Evolutionary conservation across 768 basidiomycete genomes (phyloP).

Genomic region (Pleurotus citrinopileatus): DNA sequence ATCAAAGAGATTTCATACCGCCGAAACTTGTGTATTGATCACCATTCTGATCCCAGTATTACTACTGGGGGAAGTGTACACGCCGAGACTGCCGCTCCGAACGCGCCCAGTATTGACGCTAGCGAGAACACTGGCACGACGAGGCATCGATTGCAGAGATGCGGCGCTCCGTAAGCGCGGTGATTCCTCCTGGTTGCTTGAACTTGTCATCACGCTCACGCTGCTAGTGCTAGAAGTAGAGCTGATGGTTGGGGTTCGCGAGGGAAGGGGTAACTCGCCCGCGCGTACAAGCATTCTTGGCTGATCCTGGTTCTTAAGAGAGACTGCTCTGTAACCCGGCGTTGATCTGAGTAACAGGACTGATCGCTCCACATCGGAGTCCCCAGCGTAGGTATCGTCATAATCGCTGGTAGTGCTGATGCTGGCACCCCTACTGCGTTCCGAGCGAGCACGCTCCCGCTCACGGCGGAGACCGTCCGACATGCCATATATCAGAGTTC

Average conservation of each 20-base stretch:
- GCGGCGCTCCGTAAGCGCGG: conserved; percentile 35
- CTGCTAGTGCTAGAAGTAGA: conserved; percentile 36
- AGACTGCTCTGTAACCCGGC: conserved; percentile 45
- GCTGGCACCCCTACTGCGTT: conserved; percentile 55
- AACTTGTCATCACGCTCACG: conserved; percentile 30
- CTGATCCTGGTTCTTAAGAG: conserved; percentile 45
- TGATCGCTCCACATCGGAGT: conserved; percentile 55
- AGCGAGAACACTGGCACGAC: conserved; percentile 18
- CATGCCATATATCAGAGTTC: conserved; percentile 22
- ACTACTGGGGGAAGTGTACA: conserved; percentile 27
- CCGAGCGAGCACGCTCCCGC: conserved; percentile 27
- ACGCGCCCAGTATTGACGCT: conserved; percentile 36
- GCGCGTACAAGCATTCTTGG: conserved; percentile 42
- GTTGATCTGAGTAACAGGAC: conserved; percentile 36
- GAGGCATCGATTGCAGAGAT: conserved; percentile 34
- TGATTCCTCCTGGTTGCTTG: conserved; percentile 34
- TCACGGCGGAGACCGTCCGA: conserved; percentile 17
- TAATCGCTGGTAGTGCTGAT: conserved; percentile 45
- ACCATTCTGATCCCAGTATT: conserved; percentile 29
- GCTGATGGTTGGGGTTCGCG: conserved; percentile 44
- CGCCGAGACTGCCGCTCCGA: conserved; percentile 62
- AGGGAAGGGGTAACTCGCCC: conserved; percentile 62
- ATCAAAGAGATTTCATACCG: conserved; percentile 17
- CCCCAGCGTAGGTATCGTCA: conserved; percentile 32
- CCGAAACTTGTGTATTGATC: conserved; percentile 32